Conservation (phyloP, 1,284 basidiomycete species). For the Ceratobasidium sp. region DNA sequence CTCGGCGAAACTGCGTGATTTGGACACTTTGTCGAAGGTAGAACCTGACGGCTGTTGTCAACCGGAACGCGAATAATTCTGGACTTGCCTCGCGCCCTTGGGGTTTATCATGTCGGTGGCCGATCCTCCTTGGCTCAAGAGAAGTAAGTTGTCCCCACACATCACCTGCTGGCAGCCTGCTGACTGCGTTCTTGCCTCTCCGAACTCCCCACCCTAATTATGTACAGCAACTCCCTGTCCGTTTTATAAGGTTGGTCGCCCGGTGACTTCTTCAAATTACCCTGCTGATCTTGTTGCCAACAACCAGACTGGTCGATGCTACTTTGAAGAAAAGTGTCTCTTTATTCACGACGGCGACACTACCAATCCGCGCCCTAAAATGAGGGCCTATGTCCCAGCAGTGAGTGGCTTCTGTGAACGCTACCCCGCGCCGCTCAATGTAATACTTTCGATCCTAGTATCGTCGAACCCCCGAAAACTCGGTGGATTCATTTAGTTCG, state of each 20-base stretch:
- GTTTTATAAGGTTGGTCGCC: slow-evolving; percentile 14
- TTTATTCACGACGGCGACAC: slow-evolving; percentile 36
- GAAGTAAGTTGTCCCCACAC: slow-evolving; percentile 6
- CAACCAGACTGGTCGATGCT: slow-evolving; percentile 25
- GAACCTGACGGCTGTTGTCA: slow-evolving; percentile 16
- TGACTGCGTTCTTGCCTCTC: no score
- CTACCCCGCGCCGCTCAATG: not conserved
- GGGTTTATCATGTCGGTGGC: slow-evolving; percentile 14
- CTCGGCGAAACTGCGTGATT: not conserved
- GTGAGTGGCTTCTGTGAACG: slow-evolving; percentile 3
- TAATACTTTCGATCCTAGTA: slow-evolving; percentile 5
- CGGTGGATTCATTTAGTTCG: slow-evolving; percentile 43
- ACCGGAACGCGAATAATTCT: slow-evolving; percentile 1
- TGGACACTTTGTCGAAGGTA: not conserved
- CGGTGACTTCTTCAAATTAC: not conserved
- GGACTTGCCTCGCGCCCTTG: slow-evolving; percentile 3
- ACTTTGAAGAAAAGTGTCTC: slow-evolving; percentile 28
- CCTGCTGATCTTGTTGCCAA: not conserved
- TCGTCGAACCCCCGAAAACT: slow-evolving; percentile 42
- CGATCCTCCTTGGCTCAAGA: slow-evolving; percentile 28
- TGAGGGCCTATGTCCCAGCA: slow-evolving; percentile 20
- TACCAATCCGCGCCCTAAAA: not conserved
- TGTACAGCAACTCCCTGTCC: slow-evolving; percentile 37
- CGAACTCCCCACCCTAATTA: not conserved
- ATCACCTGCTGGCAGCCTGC: not conserved